Percentiles rank a stretch among this genome's conserved stretches.
phyloP scores from a whole-genome alignment of 768 basidiomycete species.

The Amylocystis lapponica region DNA sequence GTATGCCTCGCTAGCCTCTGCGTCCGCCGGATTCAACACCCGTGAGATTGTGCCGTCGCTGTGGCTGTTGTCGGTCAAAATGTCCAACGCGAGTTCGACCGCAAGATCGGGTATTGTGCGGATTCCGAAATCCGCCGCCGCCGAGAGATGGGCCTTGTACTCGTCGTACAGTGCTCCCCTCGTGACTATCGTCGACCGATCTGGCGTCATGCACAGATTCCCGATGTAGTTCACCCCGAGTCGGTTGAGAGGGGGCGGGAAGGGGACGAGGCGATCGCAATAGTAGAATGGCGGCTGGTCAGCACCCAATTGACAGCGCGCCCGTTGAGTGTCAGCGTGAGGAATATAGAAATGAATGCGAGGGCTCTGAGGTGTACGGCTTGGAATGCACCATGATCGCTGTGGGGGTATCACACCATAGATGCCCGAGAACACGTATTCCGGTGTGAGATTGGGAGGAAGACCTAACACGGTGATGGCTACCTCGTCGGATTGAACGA shows the following conservation, averaged over 20 bases:
- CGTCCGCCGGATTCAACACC: not conserved
- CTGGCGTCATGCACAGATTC: not conserved
- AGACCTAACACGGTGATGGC: constrained; percentile 2
- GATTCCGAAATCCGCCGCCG: not conserved
- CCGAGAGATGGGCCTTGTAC: constrained; percentile 1
- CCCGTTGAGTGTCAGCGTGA: not conserved
- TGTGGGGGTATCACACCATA: not conserved
- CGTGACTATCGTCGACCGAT: too few relatives aligned
- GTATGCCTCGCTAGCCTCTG: not conserved
- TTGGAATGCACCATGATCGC: not conserved
- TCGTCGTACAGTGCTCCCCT: constrained; percentile 1
- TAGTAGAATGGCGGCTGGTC: not conserved
- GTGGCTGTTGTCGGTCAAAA: not conserved
- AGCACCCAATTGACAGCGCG: not conserved
- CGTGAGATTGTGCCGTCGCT: not conserved
- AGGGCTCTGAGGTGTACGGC: not conserved
- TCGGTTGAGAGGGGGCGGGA: not conserved
- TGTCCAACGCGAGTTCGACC: constrained; percentile 4
- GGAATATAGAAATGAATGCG: constrained; percentile 1
- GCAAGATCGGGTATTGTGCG: constrained; percentile 3
- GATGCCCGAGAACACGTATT: not conserved
- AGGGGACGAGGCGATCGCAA: not conserved
- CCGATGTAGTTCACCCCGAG: constrained; percentile 6
- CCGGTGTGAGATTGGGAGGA: not conserved
- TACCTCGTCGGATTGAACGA: constrained; percentile 2